Percentiles rank a stretch among this genome's conserved stretches.
These are phyloP conservation scores for Claviceps humidiphila DNA, from an alignment of 2,329 filamentous ascomycete genomes.

Conservation along the genomic window DNA sequence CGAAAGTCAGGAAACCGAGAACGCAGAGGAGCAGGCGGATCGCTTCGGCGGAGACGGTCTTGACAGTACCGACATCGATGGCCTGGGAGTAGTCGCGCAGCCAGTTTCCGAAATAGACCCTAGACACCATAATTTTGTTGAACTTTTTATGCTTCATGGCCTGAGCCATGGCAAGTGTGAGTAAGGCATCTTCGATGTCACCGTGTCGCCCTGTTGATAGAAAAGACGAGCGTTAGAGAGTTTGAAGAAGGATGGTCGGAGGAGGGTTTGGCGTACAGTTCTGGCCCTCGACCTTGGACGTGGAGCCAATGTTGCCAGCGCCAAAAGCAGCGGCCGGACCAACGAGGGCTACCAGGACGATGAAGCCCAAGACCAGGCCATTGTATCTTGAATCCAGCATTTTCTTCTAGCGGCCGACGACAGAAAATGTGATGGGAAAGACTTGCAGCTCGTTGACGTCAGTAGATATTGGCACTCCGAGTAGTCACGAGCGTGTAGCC, in stretches of 20 bases:
- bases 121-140: constrained; percentile 72
- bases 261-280: constrained; percentile 46
- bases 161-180: constrained; percentile 50
- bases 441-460: no score
- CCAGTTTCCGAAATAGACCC: constrained; percentile 96
- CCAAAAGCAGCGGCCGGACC: constrained; percentile 65
- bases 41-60: constrained; percentile 78
- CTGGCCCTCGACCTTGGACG: constrained; percentile 68
- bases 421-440: no score
- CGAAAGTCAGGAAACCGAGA: constrained; percentile 78
- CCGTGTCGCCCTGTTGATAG: constrained; percentile 56
- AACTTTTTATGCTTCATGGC: constrained; percentile 60
- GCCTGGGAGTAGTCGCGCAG: constrained; percentile 86
- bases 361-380: constrained; percentile 39
- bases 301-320: constrained; percentile 74
- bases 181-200: constrained; percentile 84
- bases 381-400: constrained; percentile 38
- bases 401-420: not conserved
- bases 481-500: not conserved
- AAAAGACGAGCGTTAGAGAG: not conserved
- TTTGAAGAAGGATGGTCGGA: not conserved
- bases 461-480: no score
- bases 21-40: constrained; percentile 84
- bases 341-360: constrained; percentile 53
- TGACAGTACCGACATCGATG: constrained; percentile 84